Evolutionary conservation across 2,329 filamentous ascomycete genomes (phyloP), one percentile per base, ranked within the genome.

Genomic region (Ceratocystis lukuohia): DNA sequence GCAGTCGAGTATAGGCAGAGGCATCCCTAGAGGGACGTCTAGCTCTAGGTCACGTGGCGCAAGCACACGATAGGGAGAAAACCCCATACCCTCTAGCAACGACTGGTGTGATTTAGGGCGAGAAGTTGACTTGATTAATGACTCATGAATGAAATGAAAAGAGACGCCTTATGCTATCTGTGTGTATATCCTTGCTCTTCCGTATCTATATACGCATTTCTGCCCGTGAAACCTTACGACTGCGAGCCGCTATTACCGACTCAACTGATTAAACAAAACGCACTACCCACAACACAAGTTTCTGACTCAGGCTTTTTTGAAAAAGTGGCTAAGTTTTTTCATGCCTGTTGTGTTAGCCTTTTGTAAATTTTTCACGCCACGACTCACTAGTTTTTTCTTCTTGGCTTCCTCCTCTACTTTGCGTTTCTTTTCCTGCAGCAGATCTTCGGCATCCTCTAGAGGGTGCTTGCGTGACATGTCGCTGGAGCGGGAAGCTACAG

Each of bases 311-410:
- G 82, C 83, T 77, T 93, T 95, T 68, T 85, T 85, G 75, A 99
- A 99, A 77, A 99, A 99, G 69, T 87, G 84, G 73, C 89, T 96
- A 83, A 99, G 83, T 79, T 97, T 99, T 82, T 89, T 94, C 94
- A 99, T 99, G 1, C 94, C 94, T 25, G 77, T 84, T 0, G 88
- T 92, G 76, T 97, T 89, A 61, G 92, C 93, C 77, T 97, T 99
- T 74, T 88, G 88, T 72, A 99, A 74, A 61, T 92, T 83, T 73
- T 86, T 87, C 1, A 96, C 84, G 0, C 85, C 92, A 33, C 85
- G 81, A 69, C 88, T 94, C 76, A 89, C 83, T 28, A 79, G 80
- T 2, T 83, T 84, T 77, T 95, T 92, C 74, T 84, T 87, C 77
- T 87, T 88, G 68, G 96, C 92, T 68, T 96, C 92, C 69, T 96